Evolutionary conservation across 202 grass and related monocot genomes (phyloP), one percentile per base, ranked within the genome.

Genomic region (Zizania palustris): DNA sequence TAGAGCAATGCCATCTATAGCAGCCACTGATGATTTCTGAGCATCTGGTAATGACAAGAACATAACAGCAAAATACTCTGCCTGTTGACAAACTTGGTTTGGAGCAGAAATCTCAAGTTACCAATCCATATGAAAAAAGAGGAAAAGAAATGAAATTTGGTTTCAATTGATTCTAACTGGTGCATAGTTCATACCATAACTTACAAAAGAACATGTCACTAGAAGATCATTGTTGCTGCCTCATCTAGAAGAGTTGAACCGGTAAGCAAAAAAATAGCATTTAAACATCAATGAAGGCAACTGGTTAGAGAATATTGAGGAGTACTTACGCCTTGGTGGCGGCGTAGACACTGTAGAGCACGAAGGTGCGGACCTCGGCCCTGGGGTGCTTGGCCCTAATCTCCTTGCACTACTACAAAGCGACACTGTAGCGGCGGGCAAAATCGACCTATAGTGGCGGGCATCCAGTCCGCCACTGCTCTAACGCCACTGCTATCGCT

Each of bases 251-350:
- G 28, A 28, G 28, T 28, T 49, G 46, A 1, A 65, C 4, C 8
- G 5, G 40, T 15, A 69, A 50, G 14, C 14, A 71, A 54, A 8
- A 71, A 38, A 28, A 34, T 41, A 8, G 7, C 34, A 42, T 41
- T 19, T 19, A 14, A 14, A 40, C 7, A 9, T 19, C 9, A 16
- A 6, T 12, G 22, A 40, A 12, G 18, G 15, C 50, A 19, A 1
- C 4, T 37, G n/a, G 11, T 48, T 37, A 34, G 50, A 54, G 11
- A 16, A 42, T 34, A 11, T 9, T 13, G 4, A 53, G 9, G 7
- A 61, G 79, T 7, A 84, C 85, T 90, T 28, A 93, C 88, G 85
- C 85, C 86, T 88, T 93, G 65, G 90, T 96, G 54, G 87, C 93
- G 19, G 90, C 93, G 75, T 96, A 96, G 76, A 96, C 82, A 7